Percentiles rank a stretch among this genome's conserved stretches.
Evolutionary conservation across 768 basidiomycete species (phyloP).

Genomic region (Tricholoma sp.): DNA sequence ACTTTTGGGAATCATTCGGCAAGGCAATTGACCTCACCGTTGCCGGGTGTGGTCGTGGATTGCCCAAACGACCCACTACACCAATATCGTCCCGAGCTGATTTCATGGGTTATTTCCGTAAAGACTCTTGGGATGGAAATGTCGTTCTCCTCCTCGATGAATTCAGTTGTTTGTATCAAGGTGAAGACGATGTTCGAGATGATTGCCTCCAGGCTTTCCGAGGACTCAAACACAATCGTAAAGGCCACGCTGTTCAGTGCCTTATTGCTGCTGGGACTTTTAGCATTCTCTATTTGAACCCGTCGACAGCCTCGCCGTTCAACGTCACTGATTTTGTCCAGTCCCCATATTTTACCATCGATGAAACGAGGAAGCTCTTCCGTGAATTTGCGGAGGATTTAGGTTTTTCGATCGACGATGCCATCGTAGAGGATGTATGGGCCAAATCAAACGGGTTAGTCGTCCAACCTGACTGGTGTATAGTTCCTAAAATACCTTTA

Average conservation of each 20-base stretch:
- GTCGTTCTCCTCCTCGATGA: background rate
- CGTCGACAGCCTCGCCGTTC: background rate
- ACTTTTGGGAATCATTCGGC: background rate
- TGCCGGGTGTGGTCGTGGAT: background rate
- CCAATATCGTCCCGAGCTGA: background rate
- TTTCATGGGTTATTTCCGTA: background rate
- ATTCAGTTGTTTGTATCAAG: background rate
- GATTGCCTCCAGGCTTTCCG: background rate
- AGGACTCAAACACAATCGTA: background rate
- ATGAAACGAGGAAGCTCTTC: background rate
- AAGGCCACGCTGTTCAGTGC: background rate
- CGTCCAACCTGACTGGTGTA: background rate
- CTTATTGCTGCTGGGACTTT: constrained; percentile 1
- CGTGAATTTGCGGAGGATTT: background rate
- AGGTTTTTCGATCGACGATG: background rate
- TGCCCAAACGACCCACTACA: background rate
- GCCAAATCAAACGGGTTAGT: background rate
- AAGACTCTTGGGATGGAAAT: background rate
- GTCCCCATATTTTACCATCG: background rate
- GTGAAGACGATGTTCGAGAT: background rate
- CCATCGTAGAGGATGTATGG: background rate
- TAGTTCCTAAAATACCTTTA: background rate
- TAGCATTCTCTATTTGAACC: background rate
- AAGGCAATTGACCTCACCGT: background rate
- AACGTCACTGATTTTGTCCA: background rate